Percentiles rank a stretch among this genome's conserved stretches.
phyloP scores from a whole-genome alignment of 2,329 filamentous ascomycete species.

The Colletotrichum higginsianum region DNA sequence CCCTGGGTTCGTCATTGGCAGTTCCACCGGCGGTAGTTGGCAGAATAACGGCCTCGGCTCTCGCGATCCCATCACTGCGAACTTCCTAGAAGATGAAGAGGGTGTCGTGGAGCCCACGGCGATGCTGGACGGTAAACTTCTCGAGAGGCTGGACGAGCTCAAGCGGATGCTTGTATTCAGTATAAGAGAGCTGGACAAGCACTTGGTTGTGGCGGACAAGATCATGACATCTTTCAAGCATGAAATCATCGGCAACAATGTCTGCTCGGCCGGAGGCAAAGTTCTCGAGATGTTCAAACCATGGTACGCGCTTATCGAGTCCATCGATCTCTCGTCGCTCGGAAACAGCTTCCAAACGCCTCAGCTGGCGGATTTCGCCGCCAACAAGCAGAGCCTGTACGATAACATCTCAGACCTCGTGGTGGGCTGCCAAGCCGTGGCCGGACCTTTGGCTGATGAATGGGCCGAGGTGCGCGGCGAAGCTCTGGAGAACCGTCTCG shows the following conservation, averaged over 20 bases:
- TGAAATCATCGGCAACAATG: conserved; percentile 83
- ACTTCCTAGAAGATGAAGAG: conserved; percentile 90
- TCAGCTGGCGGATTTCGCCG: conserved; percentile 87
- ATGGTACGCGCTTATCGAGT: conserved; percentile 92
- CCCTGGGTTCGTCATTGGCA: conserved; percentile 93
- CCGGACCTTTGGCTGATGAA: conserved; percentile 91
- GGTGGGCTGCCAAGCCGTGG: conserved; percentile 90
- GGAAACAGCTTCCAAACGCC: conserved; percentile 86
- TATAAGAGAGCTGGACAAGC: conserved; percentile 90
- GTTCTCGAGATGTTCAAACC: conserved; percentile 91
- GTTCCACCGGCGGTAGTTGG: conserved; percentile 89
- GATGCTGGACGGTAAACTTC: conserved; percentile 80
- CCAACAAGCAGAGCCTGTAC: conserved; percentile 93
- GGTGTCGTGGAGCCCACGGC: conserved; percentile 78
- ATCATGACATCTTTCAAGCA: conserved; percentile 85
- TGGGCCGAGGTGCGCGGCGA: conserved; percentile 95
- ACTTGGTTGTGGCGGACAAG: conserved; percentile 83
- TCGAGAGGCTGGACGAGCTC: conserved; percentile 88
- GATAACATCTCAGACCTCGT: conserved; percentile 93
- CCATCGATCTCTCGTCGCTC: conserved; percentile 87
- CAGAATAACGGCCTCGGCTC: conserved; percentile 77
- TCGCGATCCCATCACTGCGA: conserved; percentile 81
- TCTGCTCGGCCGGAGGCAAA: conserved; percentile 83
- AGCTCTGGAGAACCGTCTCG: conserved; percentile 87
- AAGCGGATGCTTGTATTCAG: conserved; percentile 88